Evolutionary conservation across 192 early-diverging fungal genomes (phyloP).

Genomic region (Coemansia aciculifera): DNA sequence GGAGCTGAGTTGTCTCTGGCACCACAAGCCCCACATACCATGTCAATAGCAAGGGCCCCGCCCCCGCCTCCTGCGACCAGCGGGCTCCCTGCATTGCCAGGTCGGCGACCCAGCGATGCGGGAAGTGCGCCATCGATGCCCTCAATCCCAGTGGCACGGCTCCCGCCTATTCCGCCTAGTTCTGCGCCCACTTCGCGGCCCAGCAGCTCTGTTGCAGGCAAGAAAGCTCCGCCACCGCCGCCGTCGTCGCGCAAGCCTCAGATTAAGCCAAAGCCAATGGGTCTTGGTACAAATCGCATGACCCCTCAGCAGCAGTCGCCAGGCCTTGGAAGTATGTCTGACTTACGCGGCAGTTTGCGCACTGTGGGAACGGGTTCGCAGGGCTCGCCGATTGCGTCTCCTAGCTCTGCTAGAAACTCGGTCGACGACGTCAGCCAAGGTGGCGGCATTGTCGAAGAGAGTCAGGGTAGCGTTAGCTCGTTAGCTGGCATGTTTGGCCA

Average conservation of each 20-base stretch:
- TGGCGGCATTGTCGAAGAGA: constrained; percentile 44
- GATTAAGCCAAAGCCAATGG: constrained; percentile 41
- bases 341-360: constrained; percentile 22
- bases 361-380: constrained; percentile 1
- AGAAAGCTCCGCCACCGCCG: constrained; percentile 46
- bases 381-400: neutral
- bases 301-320: constrained; percentile 28
- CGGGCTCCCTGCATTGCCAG: constrained; percentile 29
- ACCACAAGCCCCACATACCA: neutral
- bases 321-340: constrained; percentile 14
- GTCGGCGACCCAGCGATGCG: constrained; percentile 40
- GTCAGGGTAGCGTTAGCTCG: constrained; percentile 54
- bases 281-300: constrained; percentile 21
- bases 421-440: constrained; percentile 14
- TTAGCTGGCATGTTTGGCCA: constrained; percentile 54
- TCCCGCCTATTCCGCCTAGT: constrained; percentile 17
- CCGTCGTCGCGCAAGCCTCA: constrained; percentile 45
- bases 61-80: constrained; percentile 21
- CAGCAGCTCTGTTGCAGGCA: constrained; percentile 28
- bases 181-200: constrained; percentile 30
- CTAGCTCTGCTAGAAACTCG: constrained; percentile 26
- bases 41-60: constrained; percentile 5
- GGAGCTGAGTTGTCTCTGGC: neutral
- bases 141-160: constrained; percentile 5
- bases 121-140: constrained; percentile 2